phyloP scores from a whole-genome alignment of 768 basidiomycete species.

The Asterophora lycoperdoides region DNA sequence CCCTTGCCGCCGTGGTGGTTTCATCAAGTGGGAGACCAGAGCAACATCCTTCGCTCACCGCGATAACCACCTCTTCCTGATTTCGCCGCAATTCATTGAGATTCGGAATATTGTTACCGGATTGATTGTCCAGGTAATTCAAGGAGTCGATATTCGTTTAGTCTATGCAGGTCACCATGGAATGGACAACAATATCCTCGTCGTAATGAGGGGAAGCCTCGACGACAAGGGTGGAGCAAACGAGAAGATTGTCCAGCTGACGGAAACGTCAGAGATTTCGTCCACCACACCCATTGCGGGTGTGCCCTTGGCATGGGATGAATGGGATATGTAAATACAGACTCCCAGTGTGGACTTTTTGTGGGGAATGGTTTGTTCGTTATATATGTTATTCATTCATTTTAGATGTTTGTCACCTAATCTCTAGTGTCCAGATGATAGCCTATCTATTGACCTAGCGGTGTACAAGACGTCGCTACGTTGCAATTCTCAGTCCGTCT shows the following conservation, averaged over 20 bases:
- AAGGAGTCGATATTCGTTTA: slow-evolving; percentile 65
- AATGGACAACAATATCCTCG: slow-evolving; percentile 48
- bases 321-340: slow-evolving; percentile 59
- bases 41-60: slow-evolving; percentile 60
- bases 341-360: too few species aligned
- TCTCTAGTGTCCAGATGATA: too few species aligned
- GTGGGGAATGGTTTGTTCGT: too few species aligned
- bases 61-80: slow-evolving; percentile 61
- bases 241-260: slow-evolving; percentile 63
- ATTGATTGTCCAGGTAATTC: slow-evolving; percentile 77
- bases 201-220: slow-evolving; percentile 59
- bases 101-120: slow-evolving; percentile 62
- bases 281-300: slow-evolving; percentile 29
- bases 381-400: too few species aligned
- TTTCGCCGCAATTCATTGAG: slow-evolving; percentile 75
- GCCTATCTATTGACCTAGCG: not conserved
- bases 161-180: slow-evolving; percentile 42
- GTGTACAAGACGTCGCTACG: not conserved
- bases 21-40: slow-evolving; percentile 76
- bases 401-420: too few species aligned
- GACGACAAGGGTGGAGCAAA: slow-evolving; percentile 54
- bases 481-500: not conserved
- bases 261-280: slow-evolving; percentile 60
- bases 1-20: slow-evolving; percentile 56
- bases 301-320: slow-evolving; percentile 54